A percentile compares a stretch with the other conserved stretches of the same genome.
Conservation (phyloP, 164 flowering plant genomes). For the Magnolia officinalis region DNA sequence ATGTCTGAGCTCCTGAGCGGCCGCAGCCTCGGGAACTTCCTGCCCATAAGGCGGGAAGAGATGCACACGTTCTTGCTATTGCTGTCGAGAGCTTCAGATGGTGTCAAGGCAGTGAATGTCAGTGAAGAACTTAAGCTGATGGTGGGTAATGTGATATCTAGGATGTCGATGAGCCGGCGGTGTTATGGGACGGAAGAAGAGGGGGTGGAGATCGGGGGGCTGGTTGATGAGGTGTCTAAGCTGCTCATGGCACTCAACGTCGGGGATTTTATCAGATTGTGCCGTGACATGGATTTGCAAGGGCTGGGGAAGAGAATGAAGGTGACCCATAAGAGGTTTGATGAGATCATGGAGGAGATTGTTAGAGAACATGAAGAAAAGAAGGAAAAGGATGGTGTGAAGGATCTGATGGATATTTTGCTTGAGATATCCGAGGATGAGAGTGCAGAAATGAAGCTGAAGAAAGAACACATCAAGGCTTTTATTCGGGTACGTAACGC, state of each 20-base stretch:
- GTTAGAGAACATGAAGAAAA: conserved; percentile 30
- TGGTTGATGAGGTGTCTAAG: conserved; percentile 35
- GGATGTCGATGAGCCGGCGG: conserved; percentile 38
- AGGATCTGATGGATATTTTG: conserved; percentile 50
- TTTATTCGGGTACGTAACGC: conserved; percentile 41
- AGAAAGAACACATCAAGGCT: conserved; percentile 51
- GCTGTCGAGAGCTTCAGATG: conserved; percentile 12
- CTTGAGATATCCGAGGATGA: conserved; percentile 41
- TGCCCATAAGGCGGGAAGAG: conserved; percentile 30
- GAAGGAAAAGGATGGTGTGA: conserved; percentile 14
- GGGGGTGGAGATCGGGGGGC: conserved; percentile 22
- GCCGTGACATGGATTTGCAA: conserved; percentile 41
- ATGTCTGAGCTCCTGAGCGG: conserved; percentile 46
- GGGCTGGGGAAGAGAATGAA: conserved; percentile 36
- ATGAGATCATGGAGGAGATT: conserved; percentile 42
- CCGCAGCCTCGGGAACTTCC: conserved; percentile 25
- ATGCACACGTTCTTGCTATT: conserved; percentile 17
- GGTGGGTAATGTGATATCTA: conserved; percentile 43
- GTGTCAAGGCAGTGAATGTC: conserved; percentile 29
- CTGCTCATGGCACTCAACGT: conserved; percentile 43
- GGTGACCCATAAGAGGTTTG: conserved; percentile 32
- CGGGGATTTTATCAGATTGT: conserved; percentile 43
- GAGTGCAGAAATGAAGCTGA: conserved; percentile 38
- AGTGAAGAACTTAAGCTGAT: conserved; percentile 33
- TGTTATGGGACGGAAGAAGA: conserved; percentile 31